Conservation (phyloP, 2,329 filamentous ascomycete genomes). For the Ambrosiella xylebori region DNA sequence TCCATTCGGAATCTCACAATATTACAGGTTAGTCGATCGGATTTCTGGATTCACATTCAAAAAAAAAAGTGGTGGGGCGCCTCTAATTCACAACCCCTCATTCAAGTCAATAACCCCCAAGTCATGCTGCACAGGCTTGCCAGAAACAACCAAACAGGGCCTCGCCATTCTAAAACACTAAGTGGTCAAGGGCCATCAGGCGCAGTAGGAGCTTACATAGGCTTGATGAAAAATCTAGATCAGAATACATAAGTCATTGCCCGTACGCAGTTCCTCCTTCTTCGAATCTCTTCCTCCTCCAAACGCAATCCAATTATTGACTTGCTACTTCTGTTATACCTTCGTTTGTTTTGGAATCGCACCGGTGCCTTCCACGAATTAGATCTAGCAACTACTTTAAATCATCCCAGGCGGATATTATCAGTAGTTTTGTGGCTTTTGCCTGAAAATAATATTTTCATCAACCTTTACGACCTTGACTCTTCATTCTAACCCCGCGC, state of each 20-base stretch:
- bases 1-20: too few relatives aligned
- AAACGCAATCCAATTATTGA: slow-evolving; percentile 1
- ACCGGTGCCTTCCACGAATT: slow-evolving; percentile 12
- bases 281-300: slow-evolving; percentile 1
- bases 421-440: slow-evolving; percentile 7
- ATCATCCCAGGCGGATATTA: slow-evolving; percentile 12
- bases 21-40: too few relatives aligned
- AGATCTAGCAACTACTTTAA: slow-evolving; percentile 9
- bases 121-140: neutral
- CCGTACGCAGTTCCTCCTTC: slow-evolving; percentile 2
- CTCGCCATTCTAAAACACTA: slow-evolving; percentile 6
- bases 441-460: slow-evolving; percentile 11
- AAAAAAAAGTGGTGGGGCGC: too few relatives aligned
- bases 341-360: slow-evolving; percentile 14
- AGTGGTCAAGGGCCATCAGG: neutral
- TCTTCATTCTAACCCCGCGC: slow-evolving; percentile 4
- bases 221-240: neutral
- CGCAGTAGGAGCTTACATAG: neutral
- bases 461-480: slow-evolving; percentile 2
- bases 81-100: too few relatives aligned
- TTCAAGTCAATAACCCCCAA: too few relatives aligned
- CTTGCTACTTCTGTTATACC: slow-evolving; percentile 6
- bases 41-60: too few relatives aligned
- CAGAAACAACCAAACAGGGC: neutral
- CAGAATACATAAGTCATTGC: neutral